These are phyloP conservation scores for Coemansia sp. DNA, from an alignment of 192 early-diverging fungal species.

Conservation along the genomic window DNA sequence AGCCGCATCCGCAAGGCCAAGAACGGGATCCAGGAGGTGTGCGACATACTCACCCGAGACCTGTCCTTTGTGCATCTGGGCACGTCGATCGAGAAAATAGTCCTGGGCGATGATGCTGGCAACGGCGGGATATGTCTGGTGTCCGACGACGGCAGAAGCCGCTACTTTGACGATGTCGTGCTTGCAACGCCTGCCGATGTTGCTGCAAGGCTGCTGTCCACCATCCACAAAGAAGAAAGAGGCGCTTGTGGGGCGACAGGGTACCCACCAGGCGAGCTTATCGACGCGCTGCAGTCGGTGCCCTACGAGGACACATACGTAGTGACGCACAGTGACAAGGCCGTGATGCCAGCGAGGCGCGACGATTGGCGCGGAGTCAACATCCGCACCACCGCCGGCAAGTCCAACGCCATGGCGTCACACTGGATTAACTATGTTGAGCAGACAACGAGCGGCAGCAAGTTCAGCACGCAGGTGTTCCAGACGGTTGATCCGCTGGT, in stretches of 20 bases:
- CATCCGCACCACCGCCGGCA: slow-evolving; percentile 20
- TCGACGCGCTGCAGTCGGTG: slow-evolving; percentile 37
- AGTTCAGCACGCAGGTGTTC: slow-evolving; percentile 42
- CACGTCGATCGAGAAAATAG: slow-evolving; percentile 12
- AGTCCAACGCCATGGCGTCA: slow-evolving; percentile 22
- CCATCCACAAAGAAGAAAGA: not conserved
- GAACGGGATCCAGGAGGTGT: slow-evolving; percentile 40
- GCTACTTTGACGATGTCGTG: slow-evolving; percentile 34
- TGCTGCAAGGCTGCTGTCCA: slow-evolving; percentile 14
- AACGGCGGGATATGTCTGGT: slow-evolving; percentile 2
- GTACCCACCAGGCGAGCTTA: slow-evolving; percentile 20
- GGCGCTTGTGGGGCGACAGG: not conserved
- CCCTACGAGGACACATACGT: slow-evolving; percentile 45
- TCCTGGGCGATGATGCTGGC: not conserved
- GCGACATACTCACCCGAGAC: slow-evolving; percentile 17
- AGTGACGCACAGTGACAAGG: slow-evolving; percentile 43
- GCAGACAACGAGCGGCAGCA: slow-evolving; percentile 33
- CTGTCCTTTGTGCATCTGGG: slow-evolving; percentile 12
- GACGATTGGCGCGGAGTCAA: slow-evolving; percentile 54
- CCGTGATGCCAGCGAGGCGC: slow-evolving; percentile 40
- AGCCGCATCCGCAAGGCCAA: slow-evolving; percentile 36
- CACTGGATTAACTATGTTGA: slow-evolving; percentile 60
- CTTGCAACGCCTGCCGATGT: slow-evolving; percentile 47
- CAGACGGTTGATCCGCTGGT: slow-evolving; percentile 64
- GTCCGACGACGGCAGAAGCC: slow-evolving; percentile 8